Conservation (phyloP, 768 basidiomycete genomes). For the Plicaturopsis crispa region DNA sequence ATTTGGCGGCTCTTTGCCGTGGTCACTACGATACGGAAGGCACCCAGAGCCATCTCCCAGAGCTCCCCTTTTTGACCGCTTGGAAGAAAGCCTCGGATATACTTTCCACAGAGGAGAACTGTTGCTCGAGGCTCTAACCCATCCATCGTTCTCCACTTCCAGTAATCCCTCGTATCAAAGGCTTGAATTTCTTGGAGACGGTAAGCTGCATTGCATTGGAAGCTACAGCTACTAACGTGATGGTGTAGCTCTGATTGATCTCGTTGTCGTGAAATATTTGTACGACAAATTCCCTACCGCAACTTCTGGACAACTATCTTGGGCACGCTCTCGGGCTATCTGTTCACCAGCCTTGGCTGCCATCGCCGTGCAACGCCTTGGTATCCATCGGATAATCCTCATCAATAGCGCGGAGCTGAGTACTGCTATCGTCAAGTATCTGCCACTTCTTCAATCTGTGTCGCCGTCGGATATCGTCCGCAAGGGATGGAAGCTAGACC, state of each 20-base stretch:
- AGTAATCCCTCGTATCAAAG: conserved; percentile 71
- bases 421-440: conserved; percentile 51
- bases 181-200: conserved; percentile 85
- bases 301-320: conserved; percentile 70
- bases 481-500: conserved; percentile 74
- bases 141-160: conserved; percentile 59
- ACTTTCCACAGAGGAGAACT: conserved; percentile 54
- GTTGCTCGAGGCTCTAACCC: conserved; percentile 76
- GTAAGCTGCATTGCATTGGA: conserved; percentile 33
- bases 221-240: conserved; percentile 5
- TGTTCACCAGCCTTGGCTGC: conserved; percentile 69
- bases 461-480: conserved; percentile 55
- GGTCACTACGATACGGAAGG: conserved; percentile 51
- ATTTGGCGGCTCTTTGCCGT: conserved; percentile 65
- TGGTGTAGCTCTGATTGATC: conserved; percentile 53
- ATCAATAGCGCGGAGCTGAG: conserved; percentile 64
- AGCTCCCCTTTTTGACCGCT: conserved; percentile 37
- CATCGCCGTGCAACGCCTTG: conserved; percentile 56
- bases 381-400: conserved; percentile 63
- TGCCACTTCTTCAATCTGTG: conserved; percentile 49
- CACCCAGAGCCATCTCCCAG: conserved; percentile 22
- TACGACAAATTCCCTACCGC: conserved; percentile 63
- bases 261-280: conserved; percentile 67
- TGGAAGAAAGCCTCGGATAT: conserved; percentile 68
- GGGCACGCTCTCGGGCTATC: conserved; percentile 62